Conservation (phyloP, 2,329 filamentous ascomycete species). For the Alternaria hordeiaustralica region DNA sequence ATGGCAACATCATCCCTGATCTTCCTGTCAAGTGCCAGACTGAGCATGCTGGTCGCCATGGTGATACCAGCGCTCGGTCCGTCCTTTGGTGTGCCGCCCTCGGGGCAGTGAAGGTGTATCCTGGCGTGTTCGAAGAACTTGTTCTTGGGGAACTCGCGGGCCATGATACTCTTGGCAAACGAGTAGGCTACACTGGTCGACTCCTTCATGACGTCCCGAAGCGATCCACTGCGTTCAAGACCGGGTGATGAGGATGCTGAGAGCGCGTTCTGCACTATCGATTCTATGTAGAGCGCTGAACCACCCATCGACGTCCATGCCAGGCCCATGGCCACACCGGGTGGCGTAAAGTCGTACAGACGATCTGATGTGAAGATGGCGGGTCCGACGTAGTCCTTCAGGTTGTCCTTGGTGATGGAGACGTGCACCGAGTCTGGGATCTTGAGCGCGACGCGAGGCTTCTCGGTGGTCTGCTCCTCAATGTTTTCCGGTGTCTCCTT, state of each 20-base stretch:
- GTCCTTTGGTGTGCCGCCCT: constrained; percentile 95
- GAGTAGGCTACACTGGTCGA: constrained; percentile 95
- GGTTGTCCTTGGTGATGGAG: constrained; percentile 82
- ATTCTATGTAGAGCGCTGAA: constrained; percentile 95
- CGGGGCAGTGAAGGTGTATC: constrained; percentile 94
- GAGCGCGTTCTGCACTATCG: constrained; percentile 86
- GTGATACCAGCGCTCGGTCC: constrained; percentile 83
- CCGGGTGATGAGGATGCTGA: constrained; percentile 75
- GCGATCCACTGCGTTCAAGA: constrained; percentile 90
- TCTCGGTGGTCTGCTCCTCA: constrained; percentile 66
- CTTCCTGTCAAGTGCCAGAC: constrained; percentile 77
- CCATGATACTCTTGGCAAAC: constrained; percentile 89
- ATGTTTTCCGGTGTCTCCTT: constrained; percentile 67
- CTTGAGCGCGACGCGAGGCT: constrained; percentile 75
- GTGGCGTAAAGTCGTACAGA: constrained; percentile 89
- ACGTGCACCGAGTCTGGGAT: constrained; percentile 90
- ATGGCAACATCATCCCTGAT: constrained; percentile 90
- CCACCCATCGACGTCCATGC: constrained; percentile 98
- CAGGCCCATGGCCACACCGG: constrained; percentile 95
- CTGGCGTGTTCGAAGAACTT: constrained; percentile 95
- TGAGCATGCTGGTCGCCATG: constrained; percentile 93
- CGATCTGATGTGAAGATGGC: constrained; percentile 95
- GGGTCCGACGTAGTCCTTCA: constrained; percentile 96
- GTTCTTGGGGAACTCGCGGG: constrained; percentile 84
- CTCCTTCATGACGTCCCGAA: constrained; percentile 98